A percentile compares a stretch with the other conserved stretches of the same genome.
Evolutionary conservation across 2,329 filamentous ascomycete species (phyloP).

Genomic region (Colletotrichum tabaci): DNA sequence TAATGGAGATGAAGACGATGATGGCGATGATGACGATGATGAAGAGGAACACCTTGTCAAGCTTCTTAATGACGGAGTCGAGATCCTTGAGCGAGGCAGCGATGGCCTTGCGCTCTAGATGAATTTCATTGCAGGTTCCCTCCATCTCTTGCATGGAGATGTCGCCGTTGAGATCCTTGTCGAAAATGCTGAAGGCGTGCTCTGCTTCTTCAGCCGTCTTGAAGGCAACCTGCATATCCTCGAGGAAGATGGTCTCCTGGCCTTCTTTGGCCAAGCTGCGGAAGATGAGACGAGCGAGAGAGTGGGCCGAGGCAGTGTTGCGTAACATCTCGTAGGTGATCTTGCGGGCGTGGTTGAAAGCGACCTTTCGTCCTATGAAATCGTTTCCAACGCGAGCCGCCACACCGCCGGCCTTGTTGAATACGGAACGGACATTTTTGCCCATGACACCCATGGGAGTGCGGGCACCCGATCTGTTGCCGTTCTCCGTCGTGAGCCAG

Average conservation of each 20-base stretch:
- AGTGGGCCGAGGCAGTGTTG: conserved; percentile 81
- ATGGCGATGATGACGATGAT: conserved; percentile 85
- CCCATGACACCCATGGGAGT: conserved; percentile 84
- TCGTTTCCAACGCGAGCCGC: conserved; percentile 91
- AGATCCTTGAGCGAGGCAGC: conserved; percentile 95
- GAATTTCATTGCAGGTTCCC: conserved; percentile 93
- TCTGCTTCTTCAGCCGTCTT: conserved; percentile 88
- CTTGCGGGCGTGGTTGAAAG: conserved; percentile 84
- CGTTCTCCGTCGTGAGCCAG: conserved; percentile 57
- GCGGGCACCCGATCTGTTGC: conserved; percentile 71
- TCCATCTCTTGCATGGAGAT: conserved; percentile 97
- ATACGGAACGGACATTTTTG: conserved; percentile 80
- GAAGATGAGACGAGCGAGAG: conserved; percentile 89
- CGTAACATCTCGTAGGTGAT: conserved; percentile 85
- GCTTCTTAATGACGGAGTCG: conserved; percentile 91
- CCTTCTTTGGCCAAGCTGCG: conserved; percentile 85
- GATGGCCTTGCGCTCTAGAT: conserved; percentile 94
- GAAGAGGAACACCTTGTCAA: conserved; percentile 91
- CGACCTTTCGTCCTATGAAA: conserved; percentile 84
- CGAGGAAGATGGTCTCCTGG: conserved; percentile 81
- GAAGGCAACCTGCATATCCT: conserved; percentile 86
- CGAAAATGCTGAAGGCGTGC: conserved; percentile 91
- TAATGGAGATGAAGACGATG: conserved; percentile 89
- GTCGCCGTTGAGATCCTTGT: conserved; percentile 96
- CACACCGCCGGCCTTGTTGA: conserved; percentile 87